Conservation (phyloP, 495 filamentous ascomycete genomes). For the Xylaria venustula region DNA sequence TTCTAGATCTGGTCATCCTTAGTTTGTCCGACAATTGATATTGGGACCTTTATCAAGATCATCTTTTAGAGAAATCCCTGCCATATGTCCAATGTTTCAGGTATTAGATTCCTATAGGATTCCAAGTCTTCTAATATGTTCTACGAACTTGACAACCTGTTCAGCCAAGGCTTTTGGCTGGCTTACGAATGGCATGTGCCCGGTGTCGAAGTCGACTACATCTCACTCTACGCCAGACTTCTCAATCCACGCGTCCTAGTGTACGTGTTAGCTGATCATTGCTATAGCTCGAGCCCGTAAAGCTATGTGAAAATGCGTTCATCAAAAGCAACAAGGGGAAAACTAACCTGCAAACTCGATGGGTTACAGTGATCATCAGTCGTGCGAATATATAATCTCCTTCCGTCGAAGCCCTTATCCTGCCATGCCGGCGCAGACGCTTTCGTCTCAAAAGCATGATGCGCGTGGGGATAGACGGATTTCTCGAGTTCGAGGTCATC, state of each 20-base stretch:
- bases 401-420: constrained; percentile 5
- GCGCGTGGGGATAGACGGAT: background rate
- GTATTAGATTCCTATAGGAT: background rate
- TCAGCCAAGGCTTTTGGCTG: background rate
- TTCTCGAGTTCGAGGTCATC: background rate
- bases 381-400: constrained; percentile 2
- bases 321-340: background rate
- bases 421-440: constrained; percentile 7
- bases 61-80: too few relatives aligned
- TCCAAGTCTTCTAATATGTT: background rate
- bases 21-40: too few relatives aligned
- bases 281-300: too few relatives aligned
- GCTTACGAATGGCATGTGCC: constrained; percentile 11
- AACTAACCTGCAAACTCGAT: background rate
- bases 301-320: background rate
- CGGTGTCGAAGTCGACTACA: constrained; percentile 5
- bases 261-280: background rate
- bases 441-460: constrained; percentile 3
- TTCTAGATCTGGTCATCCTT: too few relatives aligned
- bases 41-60: too few relatives aligned
- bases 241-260: constrained; percentile 7
- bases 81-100: too few relatives aligned
- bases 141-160: background rate
- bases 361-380: background rate
- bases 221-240: constrained; percentile 6